These are phyloP conservation scores for Boletellus sp. DNA, from an alignment of 768 basidiomycete species.

Conservation along the genomic window DNA sequence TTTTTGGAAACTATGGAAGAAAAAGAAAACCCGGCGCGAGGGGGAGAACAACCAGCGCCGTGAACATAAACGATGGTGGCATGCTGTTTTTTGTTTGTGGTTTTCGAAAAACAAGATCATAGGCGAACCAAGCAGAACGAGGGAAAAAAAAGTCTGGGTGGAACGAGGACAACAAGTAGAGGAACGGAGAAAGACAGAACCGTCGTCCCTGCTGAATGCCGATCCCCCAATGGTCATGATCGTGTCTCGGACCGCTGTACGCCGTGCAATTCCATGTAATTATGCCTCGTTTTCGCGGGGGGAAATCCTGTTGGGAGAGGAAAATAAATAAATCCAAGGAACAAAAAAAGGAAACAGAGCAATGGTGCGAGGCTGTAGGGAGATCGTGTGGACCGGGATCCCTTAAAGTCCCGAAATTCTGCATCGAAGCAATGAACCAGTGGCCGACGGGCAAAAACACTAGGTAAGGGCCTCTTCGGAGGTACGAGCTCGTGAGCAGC, in stretches of 20 bases:
- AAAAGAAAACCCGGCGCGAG: background rate
- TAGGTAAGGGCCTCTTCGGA: too few relatives aligned
- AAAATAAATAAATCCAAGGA: constrained; percentile 33
- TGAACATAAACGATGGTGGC: constrained; percentile 16
- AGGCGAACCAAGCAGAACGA: constrained; percentile 19
- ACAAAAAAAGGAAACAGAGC: constrained; percentile 17
- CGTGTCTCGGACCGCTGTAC: constrained; percentile 11
- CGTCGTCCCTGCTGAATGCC: background rate
- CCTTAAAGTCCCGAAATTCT: constrained; percentile 2
- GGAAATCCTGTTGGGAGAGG: constrained; percentile 30
- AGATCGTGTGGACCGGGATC: constrained; percentile 3
- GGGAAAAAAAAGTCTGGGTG: constrained; percentile 5
- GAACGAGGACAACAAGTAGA: background rate
- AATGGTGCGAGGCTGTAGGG: constrained; percentile 11
- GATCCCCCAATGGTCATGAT: constrained; percentile 7
- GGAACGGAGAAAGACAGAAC: background rate
- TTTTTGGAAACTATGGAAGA: constrained; percentile 2
- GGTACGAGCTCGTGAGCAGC: background rate
- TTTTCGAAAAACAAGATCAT: constrained; percentile 8
- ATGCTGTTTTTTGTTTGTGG: background rate
- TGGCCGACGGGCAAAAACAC: too few relatives aligned
- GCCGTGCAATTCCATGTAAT: constrained; percentile 15
- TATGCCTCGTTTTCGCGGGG: constrained; percentile 14
- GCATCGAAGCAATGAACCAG: background rate
- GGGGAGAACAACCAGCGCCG: background rate